phyloP scores from a whole-genome alignment of 108 stramenopile species.

The Bacterosira constricta region DNA sequence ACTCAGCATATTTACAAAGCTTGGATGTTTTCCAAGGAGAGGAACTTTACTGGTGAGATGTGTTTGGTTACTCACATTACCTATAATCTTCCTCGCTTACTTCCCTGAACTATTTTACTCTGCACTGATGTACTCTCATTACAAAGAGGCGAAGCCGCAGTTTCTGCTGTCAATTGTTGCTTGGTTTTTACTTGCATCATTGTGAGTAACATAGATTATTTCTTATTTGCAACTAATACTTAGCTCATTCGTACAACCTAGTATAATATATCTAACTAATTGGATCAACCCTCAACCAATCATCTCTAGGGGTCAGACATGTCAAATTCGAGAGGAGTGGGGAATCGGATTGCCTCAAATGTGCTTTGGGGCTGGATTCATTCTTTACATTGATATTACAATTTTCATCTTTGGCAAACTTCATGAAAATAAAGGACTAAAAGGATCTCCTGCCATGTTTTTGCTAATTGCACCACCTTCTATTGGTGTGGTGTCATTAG shows the following conservation, averaged over 20 bases:
- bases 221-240: too few species aligned
- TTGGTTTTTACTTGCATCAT: constrained; percentile 23
- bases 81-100: background rate
- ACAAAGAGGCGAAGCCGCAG: constrained; percentile 7
- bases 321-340: constrained; percentile 24
- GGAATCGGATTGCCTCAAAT: constrained; percentile 18
- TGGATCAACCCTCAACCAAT: too few species aligned
- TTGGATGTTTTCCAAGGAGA: constrained; percentile 33
- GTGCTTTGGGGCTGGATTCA: constrained; percentile 39
- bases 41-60: background rate
- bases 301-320: too few species aligned
- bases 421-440: background rate
- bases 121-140: background rate
- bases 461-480: constrained; percentile 34
- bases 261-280: too few species aligned
- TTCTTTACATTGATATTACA: constrained; percentile 22
- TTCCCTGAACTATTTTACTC: background rate
- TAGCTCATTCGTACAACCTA: too few species aligned
- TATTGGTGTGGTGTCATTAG: constrained; percentile 2
- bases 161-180: constrained; percentile 41
- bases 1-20: constrained; percentile 13
- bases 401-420: constrained; percentile 22
- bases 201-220: too few species aligned
- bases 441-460: constrained; percentile 25
- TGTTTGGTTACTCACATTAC: background rate